Percentiles rank a stretch among this genome's conserved stretches.
Conservation (phyloP, 352 stramenopile species). For the Phytophthora citricola region DNA sequence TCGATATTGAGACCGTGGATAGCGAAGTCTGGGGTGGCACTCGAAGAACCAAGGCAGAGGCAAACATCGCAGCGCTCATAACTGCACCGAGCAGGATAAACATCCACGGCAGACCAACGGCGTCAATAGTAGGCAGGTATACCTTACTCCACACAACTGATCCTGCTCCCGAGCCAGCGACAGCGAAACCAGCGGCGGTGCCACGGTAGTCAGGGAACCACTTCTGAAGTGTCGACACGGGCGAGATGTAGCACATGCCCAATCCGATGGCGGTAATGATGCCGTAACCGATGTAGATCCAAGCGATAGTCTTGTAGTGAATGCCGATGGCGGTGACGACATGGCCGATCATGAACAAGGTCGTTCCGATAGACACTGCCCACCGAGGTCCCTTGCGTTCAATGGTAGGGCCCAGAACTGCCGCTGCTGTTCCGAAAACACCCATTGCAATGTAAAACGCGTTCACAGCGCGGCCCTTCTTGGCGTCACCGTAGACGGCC, state of each 20-base stretch:
- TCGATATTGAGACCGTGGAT: conserved; percentile 66
- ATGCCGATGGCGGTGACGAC: conserved; percentile 60
- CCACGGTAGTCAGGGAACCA: conserved; percentile 80
- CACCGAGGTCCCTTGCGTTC: conserved; percentile 58
- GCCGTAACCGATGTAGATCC: conserved; percentile 71
- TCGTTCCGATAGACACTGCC: conserved; percentile 51
- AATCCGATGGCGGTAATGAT: conserved; percentile 63
- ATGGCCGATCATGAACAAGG: conserved; percentile 54
- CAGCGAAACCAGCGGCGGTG: conserved; percentile 66
- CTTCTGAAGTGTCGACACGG: conserved; percentile 67
- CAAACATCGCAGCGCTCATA: conserved; percentile 48
- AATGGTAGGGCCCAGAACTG: conserved; percentile 62
- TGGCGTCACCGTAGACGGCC: conserved; percentile 54
- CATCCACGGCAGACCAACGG: conserved; percentile 47
- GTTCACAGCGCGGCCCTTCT: conserved; percentile 60
- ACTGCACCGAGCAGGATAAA: conserved; percentile 55
- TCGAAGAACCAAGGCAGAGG: conserved; percentile 54
- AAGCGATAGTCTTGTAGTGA: conserved; percentile 55
- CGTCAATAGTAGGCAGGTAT: conserved; percentile 54
- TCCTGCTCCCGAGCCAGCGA: conserved; percentile 62
- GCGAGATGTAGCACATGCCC: conserved; percentile 71
- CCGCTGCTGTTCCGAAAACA: conserved; percentile 57
- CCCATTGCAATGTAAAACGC: conserved; percentile 73
- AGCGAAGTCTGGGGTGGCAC: conserved; percentile 52
- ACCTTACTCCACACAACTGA: conserved; percentile 72